Conservation (phyloP, 768 basidiomycete genomes). For the Tubosaeta sp. region DNA sequence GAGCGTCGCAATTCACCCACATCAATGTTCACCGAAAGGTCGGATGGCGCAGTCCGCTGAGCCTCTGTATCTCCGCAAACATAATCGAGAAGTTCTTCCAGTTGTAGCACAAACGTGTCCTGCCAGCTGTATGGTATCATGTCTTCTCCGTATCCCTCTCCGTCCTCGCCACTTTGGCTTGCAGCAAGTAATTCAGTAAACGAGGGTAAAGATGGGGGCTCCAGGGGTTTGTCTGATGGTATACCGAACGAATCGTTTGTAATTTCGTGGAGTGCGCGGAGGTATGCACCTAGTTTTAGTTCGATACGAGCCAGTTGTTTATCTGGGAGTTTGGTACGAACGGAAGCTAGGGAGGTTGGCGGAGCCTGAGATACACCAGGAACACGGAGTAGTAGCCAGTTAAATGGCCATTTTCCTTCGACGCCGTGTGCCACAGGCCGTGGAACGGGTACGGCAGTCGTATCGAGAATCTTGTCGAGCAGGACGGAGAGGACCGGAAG, state of each 20-base stretch:
- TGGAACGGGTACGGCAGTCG: conserved; percentile 50
- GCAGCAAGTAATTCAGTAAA: conserved; percentile 8
- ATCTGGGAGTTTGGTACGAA: conserved; percentile 33
- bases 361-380: conserved; percentile 33
- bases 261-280: conserved; percentile 63
- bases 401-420: conserved; percentile 19
- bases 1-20: conserved; percentile 43
- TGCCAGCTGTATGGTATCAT: conserved; percentile 60
- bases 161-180: conserved; percentile 3
- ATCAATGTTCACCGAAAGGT: conserved; percentile 11
- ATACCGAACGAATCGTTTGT: conserved; percentile 76
- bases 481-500: conserved; percentile 36
- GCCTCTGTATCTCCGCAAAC: conserved; percentile 30
- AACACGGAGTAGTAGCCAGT: conserved; percentile 32
- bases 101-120: conserved; percentile 58
- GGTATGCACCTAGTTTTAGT: conserved; percentile 54
- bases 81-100: conserved; percentile 54
- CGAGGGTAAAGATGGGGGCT: conserved; percentile 30
- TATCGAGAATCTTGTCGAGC: conserved; percentile 38
- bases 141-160: conserved; percentile 19
- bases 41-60: conserved; percentile 7
- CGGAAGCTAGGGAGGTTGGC: conserved; percentile 31
- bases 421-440: conserved; percentile 44
- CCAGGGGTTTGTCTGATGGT: conserved; percentile 31
- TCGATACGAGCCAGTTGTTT: conserved; percentile 47